These are phyloP conservation scores for Eudorina sp. DNA, from an alignment of 139 green algal genomes.

Conservation along the genomic window DNA sequence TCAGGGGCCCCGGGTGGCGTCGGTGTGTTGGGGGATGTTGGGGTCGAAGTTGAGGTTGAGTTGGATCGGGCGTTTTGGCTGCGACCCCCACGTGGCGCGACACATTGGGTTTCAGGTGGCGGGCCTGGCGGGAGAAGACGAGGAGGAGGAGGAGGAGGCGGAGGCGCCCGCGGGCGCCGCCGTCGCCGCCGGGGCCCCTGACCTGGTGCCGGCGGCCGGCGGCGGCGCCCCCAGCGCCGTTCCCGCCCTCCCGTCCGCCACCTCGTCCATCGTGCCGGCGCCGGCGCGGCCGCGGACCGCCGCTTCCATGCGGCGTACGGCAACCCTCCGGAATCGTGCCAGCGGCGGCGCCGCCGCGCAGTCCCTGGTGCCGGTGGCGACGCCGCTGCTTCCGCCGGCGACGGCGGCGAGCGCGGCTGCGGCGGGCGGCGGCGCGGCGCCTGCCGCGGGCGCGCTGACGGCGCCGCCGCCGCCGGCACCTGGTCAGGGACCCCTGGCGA, in stretches of 20 bases:
- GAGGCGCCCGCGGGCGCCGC: neutral
- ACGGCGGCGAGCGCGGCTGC: neutral
- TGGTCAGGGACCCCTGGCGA: too few relatives aligned
- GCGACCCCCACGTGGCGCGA: neutral
- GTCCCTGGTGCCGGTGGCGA: constrained; percentile 9
- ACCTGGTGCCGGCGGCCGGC: neutral
- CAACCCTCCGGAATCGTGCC: neutral
- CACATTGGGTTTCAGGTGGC: constrained; percentile 39
- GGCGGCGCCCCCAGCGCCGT: neutral
- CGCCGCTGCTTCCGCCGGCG: neutral
- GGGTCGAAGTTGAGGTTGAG: too few relatives aligned
- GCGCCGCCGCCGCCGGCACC: constrained; percentile 10
- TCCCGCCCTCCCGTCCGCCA: neutral
- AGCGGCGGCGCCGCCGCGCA: neutral
- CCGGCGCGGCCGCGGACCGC: neutral
- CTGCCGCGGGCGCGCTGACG: neutral
- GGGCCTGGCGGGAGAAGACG: constrained; percentile 41
- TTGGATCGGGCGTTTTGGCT: neutral
- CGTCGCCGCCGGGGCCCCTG: too few relatives aligned
- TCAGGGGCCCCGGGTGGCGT: too few relatives aligned
- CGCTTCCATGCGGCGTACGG: neutral
- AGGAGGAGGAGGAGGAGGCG: neutral
- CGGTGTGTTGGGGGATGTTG: too few relatives aligned
- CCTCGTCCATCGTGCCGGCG: neutral
- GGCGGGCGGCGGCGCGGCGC: neutral